Conservation (phyloP, 2,329 filamentous ascomycete species). For the Aspergillus sp. region DNA sequence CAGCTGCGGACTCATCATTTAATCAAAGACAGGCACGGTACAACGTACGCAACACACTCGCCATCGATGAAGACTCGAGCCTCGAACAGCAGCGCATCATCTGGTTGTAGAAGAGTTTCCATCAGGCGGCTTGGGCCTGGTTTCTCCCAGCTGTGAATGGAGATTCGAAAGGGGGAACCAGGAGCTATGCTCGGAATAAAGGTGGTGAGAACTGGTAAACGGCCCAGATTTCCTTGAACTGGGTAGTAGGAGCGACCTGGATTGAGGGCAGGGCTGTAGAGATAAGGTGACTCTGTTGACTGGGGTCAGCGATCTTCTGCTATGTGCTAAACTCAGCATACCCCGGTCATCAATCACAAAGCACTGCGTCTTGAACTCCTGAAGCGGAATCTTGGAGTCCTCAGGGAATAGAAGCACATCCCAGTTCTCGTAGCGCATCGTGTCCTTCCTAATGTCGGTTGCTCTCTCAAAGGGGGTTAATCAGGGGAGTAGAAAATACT, state of each 20-base stretch:
- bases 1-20: no score
- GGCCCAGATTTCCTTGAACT: slow-evolving; percentile 26
- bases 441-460: slow-evolving; percentile 25
- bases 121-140: slow-evolving; percentile 60
- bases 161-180: slow-evolving; percentile 65
- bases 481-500: slow-evolving; percentile 17
- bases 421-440: slow-evolving; percentile 84
- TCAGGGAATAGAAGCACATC: slow-evolving; percentile 77
- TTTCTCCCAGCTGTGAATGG: slow-evolving; percentile 70
- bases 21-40: neutral
- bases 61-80: slow-evolving; percentile 69
- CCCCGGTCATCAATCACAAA: slow-evolving; percentile 59
- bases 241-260: slow-evolving; percentile 20
- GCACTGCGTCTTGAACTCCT: slow-evolving; percentile 79
- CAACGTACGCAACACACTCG: slow-evolving; percentile 56
- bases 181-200: slow-evolving; percentile 65
- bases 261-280: slow-evolving; percentile 42
- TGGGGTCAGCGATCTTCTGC: slow-evolving; percentile 5
- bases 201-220: slow-evolving; percentile 65
- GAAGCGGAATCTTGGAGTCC: slow-evolving; percentile 66
- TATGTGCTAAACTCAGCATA: slow-evolving; percentile 25
- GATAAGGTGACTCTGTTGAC: slow-evolving; percentile 51
- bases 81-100: slow-evolving; percentile 61
- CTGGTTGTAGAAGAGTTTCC: slow-evolving; percentile 54
- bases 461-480: slow-evolving; percentile 31